Conservation (phyloP, 2,329 filamentous ascomycete genomes). For the Exophiala aquamarina region DNA sequence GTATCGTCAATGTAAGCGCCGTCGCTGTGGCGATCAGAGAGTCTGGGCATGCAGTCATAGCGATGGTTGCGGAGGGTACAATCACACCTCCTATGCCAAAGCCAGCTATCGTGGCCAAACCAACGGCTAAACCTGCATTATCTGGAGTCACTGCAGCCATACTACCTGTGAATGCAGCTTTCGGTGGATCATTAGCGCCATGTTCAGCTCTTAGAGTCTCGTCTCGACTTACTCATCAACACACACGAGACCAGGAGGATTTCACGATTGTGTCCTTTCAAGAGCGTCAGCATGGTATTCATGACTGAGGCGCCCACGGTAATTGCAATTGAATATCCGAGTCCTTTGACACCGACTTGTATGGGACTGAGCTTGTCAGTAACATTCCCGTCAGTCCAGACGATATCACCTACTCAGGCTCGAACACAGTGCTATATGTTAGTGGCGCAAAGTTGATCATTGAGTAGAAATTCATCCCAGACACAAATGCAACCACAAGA, state of each 20-base stretch:
- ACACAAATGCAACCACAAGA: constrained; percentile 58
- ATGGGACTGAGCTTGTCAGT: constrained; percentile 64
- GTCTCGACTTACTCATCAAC: constrained; percentile 61
- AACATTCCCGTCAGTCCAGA: too few relatives aligned
- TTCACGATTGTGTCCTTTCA: constrained; percentile 58
- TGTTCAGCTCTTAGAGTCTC: constrained; percentile 46
- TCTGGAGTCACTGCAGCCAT: constrained; percentile 12
- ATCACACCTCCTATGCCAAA: constrained; percentile 68
- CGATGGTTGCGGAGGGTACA: constrained; percentile 66
- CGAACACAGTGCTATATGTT: constrained; percentile 13
- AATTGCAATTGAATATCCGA: constrained; percentile 65
- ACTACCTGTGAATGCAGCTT: constrained; percentile 40
- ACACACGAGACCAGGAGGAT: constrained; percentile 60
- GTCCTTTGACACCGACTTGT: constrained; percentile 62
- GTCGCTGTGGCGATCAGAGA: constrained; percentile 68
- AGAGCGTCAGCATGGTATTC: constrained; percentile 56
- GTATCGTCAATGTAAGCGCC: constrained; percentile 67
- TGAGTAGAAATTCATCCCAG: constrained; percentile 59
- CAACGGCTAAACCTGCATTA: constrained; percentile 48
- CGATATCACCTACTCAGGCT: constrained; percentile 37
- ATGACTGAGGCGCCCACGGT: constrained; percentile 61
- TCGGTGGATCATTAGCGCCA: not conserved
- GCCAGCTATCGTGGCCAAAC: constrained; percentile 60
- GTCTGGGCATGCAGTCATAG: constrained; percentile 67
- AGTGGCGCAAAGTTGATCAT: constrained; percentile 58